Percentiles rank a stretch among this genome's conserved stretches.
Evolutionary conservation across 1,284 basidiomycete genomes (phyloP).

Genomic region (Ustilago trichophora): DNA sequence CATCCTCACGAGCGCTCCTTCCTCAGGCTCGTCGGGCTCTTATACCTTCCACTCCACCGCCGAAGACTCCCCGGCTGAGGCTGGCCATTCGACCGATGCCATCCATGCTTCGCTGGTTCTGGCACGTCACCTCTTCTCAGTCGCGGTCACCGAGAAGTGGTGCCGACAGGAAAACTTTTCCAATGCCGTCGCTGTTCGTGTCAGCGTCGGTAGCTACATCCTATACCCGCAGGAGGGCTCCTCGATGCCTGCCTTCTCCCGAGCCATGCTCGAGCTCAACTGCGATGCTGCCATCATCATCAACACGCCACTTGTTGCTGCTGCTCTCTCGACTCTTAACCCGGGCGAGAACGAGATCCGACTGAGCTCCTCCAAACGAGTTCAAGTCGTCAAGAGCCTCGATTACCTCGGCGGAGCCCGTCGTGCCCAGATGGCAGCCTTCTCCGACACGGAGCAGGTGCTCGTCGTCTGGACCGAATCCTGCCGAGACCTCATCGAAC

Average conservation of each 20-base stretch:
- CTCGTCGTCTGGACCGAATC: conserved; percentile 79
- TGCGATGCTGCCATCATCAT: conserved; percentile 82
- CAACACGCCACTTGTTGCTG: conserved; percentile 80
- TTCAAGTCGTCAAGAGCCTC: conserved; percentile 69
- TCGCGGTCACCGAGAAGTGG: conserved; percentile 30
- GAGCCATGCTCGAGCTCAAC: conserved; percentile 76
- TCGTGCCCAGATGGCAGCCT: conserved; percentile 86
- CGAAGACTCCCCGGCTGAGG: conserved; percentile 10
- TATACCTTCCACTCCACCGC: conserved; percentile 20
- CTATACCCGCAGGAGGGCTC: conserved; percentile 32
- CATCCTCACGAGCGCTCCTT: conserved; percentile 20
- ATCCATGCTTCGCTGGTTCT: conserved; percentile 29
- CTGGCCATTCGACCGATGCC: conserved; percentile 17
- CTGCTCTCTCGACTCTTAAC: conserved; percentile 70
- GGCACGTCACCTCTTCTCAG: conserved; percentile 23
- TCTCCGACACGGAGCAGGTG: conserved; percentile 79
- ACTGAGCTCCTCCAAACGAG: conserved; percentile 33
- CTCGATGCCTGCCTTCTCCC: conserved; percentile 27
- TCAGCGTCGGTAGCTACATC: conserved; percentile 44
- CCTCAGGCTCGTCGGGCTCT: conserved; percentile 8
- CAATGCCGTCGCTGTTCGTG: conserved; percentile 42
- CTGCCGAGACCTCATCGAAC: conserved; percentile 69
- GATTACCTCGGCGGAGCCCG: conserved; percentile 74
- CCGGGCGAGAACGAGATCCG: conserved; percentile 38
- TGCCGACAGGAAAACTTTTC: conserved; percentile 32